Evolutionary conservation across 202 grass and related monocot genomes (phyloP).

Genomic region (Panicum virgatum): DNA sequence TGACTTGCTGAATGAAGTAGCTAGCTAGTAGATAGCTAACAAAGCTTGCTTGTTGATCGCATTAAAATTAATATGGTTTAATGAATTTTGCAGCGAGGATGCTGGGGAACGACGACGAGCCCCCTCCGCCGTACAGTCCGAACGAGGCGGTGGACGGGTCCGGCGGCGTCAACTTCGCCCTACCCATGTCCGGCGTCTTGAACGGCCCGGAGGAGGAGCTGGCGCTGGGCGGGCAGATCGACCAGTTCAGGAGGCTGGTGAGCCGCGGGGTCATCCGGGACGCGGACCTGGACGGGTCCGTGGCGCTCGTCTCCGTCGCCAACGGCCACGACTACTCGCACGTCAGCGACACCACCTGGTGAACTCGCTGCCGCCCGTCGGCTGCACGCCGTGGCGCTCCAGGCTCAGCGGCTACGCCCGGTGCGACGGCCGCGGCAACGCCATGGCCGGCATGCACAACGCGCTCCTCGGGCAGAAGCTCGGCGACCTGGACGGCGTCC

Average conservation of each 20-base stretch:
- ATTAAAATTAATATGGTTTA: too few relatives aligned
- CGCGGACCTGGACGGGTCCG: not conserved
- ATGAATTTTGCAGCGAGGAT: conserved; percentile 35
- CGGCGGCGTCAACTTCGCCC: conserved; percentile 53
- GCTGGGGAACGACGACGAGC: not conserved
- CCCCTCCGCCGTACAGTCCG: conserved; percentile 15
- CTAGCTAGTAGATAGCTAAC: too few relatives aligned
- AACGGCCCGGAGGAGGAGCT: not conserved
- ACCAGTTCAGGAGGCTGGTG: conserved; percentile 33
- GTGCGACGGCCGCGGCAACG: conserved; percentile 22
- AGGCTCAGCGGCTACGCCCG: conserved; percentile 14
- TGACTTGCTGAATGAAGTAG: too few relatives aligned
- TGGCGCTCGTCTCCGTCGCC: conserved; percentile 42
- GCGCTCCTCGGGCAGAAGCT: too few relatives aligned
- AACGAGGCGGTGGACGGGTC: too few relatives aligned
- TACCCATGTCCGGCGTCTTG: conserved; percentile 23
- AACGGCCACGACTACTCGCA: too few relatives aligned
- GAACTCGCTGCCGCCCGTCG: conserved; percentile 55
- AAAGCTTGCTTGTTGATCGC: too few relatives aligned
- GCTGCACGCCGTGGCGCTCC: conserved; percentile 49
- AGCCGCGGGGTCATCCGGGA: not conserved
- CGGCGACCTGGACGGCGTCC: too few relatives aligned
- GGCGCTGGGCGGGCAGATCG: conserved; percentile 49
- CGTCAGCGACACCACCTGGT: conserved; percentile 36
- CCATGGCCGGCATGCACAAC: conserved; percentile 5